Evolutionary conservation across 768 basidiomycete genomes (phyloP), one percentile per base, ranked within the genome.

Genomic region (Jaapia argillacea): DNA sequence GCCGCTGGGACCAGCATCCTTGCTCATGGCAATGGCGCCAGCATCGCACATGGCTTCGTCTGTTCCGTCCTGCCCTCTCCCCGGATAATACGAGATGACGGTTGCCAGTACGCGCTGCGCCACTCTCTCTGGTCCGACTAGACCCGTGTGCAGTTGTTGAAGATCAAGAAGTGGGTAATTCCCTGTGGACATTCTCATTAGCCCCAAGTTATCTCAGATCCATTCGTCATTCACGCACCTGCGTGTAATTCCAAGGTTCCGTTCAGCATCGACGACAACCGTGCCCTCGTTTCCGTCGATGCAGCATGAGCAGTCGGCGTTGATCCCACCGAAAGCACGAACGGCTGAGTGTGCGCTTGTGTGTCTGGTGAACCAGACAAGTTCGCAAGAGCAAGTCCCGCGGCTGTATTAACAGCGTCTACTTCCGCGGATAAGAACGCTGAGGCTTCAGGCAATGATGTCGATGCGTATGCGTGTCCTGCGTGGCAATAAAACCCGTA

Each of bases 281-380:
- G 57, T 13, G 63, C 60, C 40, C 65, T 67, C 16, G 67, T 68
- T 51, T 70, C 74, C 20, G 70, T 63, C 24, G 72, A 76, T 10
- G 82, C 85, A 6, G 82, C 81, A 55, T 90, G 85, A 0, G 88
- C 89, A 2, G 88, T 81, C 1, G 89, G 89, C 2, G 89, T 91
- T n/a, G 87, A 83, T 18, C 89, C 88, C 2, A 91, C 80, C 2
- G 84, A 83, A 26, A 92, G 63, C 2, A 86, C 71, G 51, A 85
- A 89, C 4, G 74, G 70, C 27, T 65, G 59, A 4, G 65, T 62
- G 42, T 68, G 59, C 31, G 56, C 45, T 4, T 45, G 40, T n/a
- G 48, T 55, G 28, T 61, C 56, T 10, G 63, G 54, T 12, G 65
- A 63, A 27, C 55, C 53, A 6, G 64, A 56, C 24, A 80, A 61